Base-by-base conservation (phyloP, 495 filamentous ascomycete genomes). In the Podospora tetraspora region DNA sequence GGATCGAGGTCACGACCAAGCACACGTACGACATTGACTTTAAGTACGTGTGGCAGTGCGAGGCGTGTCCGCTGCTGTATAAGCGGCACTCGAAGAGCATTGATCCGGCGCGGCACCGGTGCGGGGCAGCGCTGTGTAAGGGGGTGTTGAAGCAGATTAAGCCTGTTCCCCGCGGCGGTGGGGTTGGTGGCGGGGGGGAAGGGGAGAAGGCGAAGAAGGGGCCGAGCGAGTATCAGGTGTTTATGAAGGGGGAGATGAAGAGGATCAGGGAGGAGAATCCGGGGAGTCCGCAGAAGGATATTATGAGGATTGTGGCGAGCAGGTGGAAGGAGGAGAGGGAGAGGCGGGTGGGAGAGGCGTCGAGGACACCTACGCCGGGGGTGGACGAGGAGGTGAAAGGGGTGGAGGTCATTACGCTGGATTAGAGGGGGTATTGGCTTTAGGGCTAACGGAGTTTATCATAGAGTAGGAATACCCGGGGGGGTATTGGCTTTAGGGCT, bases 41-140 rank as follows among this genome's bases (percentile, higher is more conserved):
- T 80, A 96, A 93, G 80, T 99, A 92, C 77, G 78, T 92, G 25
- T 98, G 96, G 94, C 75, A 81, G 30, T 99, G 95, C 73, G 79
- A 72, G n/a, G 81, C 66, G 21, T 98, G 94, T 73, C 83, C 75
- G 1, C 74, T 80, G 32, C 85, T 87, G 73, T 94, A 88, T 73
- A 89, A 91, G 69, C 84, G 94, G 4, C 94, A 98, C 76, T 91
- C 88, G 1, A 91, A 91, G 80, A 93, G 90, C 68, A 88, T 98
- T 59, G 86, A 97, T 73, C 81, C 89, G 0, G 66, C 64, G 9
- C 80, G 83, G 19, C 84, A 91, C 25, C 81, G 81, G 9, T 98
- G 95, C 78, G 91, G 92, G 3, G 72, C 58, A 6, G 16, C 43
- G 43, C 19, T n/a, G 6, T 97, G 95, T 71, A 85, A 84, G 66